Conservation (phyloP, 2,329 filamentous ascomycete genomes). For the Fusarium napiforme region DNA sequence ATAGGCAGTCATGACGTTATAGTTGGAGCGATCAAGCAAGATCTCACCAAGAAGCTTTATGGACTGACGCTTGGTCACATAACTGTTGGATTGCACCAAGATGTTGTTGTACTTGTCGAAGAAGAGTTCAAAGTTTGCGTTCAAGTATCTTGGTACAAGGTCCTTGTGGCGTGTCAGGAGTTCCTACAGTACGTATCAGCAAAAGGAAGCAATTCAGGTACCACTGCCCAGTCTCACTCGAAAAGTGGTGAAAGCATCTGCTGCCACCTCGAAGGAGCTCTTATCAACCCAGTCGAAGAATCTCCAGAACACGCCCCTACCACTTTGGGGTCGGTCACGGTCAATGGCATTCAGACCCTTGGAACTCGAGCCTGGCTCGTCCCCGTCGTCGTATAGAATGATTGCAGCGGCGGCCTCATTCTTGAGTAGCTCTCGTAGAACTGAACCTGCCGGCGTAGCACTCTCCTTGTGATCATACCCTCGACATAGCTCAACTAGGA, state of each 20-base stretch:
- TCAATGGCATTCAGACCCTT: constrained; percentile 83
- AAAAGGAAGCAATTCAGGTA: not conserved
- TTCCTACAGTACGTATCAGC: constrained; percentile 68
- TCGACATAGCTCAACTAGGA: constrained; percentile 87
- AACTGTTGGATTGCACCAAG: constrained; percentile 90
- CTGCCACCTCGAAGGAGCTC: constrained; percentile 94
- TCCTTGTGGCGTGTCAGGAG: constrained; percentile 94
- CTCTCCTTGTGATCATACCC: constrained; percentile 93
- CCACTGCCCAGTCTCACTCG: constrained; percentile 66
- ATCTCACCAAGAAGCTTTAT: constrained; percentile 98
- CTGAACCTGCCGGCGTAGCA: constrained; percentile 89
- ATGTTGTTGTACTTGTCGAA: constrained; percentile 90
- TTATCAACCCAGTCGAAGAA: constrained; percentile 99
- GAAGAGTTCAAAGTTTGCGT: constrained; percentile 91
- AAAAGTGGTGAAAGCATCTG: constrained; percentile 98
- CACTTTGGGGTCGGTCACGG: constrained; percentile 77
- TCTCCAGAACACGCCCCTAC: constrained; percentile 91
- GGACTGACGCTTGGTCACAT: constrained; percentile 97
- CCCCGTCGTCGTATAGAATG: constrained; percentile 90
- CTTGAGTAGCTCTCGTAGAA: constrained; percentile 87
- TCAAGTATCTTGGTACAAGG: constrained; percentile 87
- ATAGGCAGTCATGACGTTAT: constrained; percentile 97
- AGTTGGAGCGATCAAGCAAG: constrained; percentile 92
- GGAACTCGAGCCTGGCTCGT: constrained; percentile 74
- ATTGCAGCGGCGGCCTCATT: constrained; percentile 91